phyloP scores from a whole-genome alignment of 768 basidiomycete genomes.

The Leucosporidium creatinivorum region DNA sequence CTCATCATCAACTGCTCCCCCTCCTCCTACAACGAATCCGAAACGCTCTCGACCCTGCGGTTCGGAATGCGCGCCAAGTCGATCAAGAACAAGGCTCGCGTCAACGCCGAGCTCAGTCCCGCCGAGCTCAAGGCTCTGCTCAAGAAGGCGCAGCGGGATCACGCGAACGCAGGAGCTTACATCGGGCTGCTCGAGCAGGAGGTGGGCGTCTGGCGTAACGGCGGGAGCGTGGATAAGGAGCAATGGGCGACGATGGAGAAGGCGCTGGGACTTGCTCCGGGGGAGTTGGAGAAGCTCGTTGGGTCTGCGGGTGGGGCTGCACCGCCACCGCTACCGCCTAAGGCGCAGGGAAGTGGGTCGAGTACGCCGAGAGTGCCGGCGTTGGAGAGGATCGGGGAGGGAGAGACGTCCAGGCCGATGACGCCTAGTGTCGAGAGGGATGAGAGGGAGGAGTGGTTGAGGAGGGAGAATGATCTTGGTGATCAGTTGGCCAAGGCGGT shows the following conservation, averaged over 20 bases:
- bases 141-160: constrained; percentile 78
- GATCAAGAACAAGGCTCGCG: constrained; percentile 99
- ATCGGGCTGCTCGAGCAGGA: constrained; percentile 87
- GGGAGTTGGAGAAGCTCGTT: constrained; percentile 36
- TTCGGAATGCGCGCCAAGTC: constrained; percentile 99
- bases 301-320: constrained; percentile 47
- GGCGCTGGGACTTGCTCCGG: constrained; percentile 44
- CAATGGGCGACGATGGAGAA: constrained; percentile 74
- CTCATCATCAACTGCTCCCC: constrained; percentile 99
- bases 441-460: constrained; percentile 93
- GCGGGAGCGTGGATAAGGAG: constrained; percentile 70
- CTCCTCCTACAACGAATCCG: constrained; percentile 91
- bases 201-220: constrained; percentile 77
- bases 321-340: constrained; percentile 57
- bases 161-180: constrained; percentile 73
- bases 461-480: constrained; percentile 90
- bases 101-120: constrained; percentile 95
- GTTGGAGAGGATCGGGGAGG: constrained; percentile 58
- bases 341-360: constrained; percentile 54
- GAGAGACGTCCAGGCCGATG: constrained; percentile 77
- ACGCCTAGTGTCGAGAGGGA: constrained; percentile 93
- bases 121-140: constrained; percentile 88
- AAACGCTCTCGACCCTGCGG: constrained; percentile 91
- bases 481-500: constrained; percentile 79
- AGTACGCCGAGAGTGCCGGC: constrained; percentile 64